These are phyloP conservation scores for Angophora floribunda DNA, from an alignment of 345 rosid species.

Conservation along the genomic window DNA sequence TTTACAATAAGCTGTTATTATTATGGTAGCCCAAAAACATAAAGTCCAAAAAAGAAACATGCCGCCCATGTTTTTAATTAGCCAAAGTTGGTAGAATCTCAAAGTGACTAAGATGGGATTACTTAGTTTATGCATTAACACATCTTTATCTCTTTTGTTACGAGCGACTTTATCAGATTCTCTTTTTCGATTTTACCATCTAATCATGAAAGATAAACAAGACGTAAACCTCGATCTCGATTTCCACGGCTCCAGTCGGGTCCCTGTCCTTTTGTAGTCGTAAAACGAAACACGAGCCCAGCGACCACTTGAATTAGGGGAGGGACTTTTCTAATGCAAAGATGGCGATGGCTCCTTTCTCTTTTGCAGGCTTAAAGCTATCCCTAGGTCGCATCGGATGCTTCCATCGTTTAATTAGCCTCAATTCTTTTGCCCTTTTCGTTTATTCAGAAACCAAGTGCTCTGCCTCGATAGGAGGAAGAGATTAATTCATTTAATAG, in stretches of 20 bases:
- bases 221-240: background rate
- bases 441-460: background rate
- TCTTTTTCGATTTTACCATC: background rate
- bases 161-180: background rate
- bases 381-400: background rate
- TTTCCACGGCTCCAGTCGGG: background rate
- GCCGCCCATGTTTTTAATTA: background rate
- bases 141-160: background rate
- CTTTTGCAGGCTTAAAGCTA: background rate
- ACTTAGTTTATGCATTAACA: background rate
- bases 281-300: background rate
- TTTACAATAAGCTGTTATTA: too few species aligned
- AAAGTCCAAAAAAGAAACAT: background rate
- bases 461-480: background rate
- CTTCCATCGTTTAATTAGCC: background rate
- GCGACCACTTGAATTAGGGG: background rate
- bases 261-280: background rate
- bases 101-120: background rate
- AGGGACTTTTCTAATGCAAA: background rate
- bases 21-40: too few species aligned
- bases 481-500: background rate
- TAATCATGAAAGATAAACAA: background rate
- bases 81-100: background rate
- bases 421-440: background rate
- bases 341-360: background rate